phyloP scores from a whole-genome alignment of 441 rosid species.

The Jatropha multifida region DNA sequence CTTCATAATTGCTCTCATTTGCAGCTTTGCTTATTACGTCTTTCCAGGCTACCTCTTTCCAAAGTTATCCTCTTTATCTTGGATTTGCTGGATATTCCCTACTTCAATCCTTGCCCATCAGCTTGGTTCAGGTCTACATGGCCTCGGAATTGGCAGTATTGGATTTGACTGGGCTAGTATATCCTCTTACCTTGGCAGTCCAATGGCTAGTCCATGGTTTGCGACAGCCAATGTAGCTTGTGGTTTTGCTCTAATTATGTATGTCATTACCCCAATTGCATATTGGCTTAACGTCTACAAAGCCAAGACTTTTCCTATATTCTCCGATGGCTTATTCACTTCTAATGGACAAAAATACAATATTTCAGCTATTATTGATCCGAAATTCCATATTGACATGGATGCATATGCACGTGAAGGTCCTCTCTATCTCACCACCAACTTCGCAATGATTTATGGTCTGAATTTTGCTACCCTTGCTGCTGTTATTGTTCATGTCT shows the following conservation, averaged over 20 bases:
- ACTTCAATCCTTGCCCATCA: slow-evolving; percentile 75
- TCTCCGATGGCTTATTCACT: slow-evolving; percentile 72
- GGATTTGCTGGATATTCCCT: slow-evolving; percentile 90
- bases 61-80: slow-evolving; percentile 69
- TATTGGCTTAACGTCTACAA: slow-evolving; percentile 74
- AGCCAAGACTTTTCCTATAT: slow-evolving; percentile 82
- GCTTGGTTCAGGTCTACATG: slow-evolving; percentile 81
- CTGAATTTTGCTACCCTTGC: slow-evolving; percentile 81
- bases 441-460: slow-evolving; percentile 80
- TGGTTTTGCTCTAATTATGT: slow-evolving; percentile 66
- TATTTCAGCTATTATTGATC: slow-evolving; percentile 64
- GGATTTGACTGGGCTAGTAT: slow-evolving; percentile 89
- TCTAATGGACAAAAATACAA: slow-evolving; percentile 71
- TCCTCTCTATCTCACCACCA: slow-evolving; percentile 72
- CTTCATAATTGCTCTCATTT: slow-evolving; percentile 62
- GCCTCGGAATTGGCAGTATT: slow-evolving; percentile 70
- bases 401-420: slow-evolving; percentile 74
- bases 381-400: slow-evolving; percentile 68
- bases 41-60: slow-evolving; percentile 82
- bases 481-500: slow-evolving; percentile 78
- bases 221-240: slow-evolving; percentile 88
- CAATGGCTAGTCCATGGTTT: slow-evolving; percentile 96
- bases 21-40: slow-evolving; percentile 79
- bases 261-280: slow-evolving; percentile 58
- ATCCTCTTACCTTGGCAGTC: slow-evolving; percentile 92